phyloP scores from a whole-genome alignment of 257 asterid genomes.

The Solanum pimpinellifolium region DNA sequence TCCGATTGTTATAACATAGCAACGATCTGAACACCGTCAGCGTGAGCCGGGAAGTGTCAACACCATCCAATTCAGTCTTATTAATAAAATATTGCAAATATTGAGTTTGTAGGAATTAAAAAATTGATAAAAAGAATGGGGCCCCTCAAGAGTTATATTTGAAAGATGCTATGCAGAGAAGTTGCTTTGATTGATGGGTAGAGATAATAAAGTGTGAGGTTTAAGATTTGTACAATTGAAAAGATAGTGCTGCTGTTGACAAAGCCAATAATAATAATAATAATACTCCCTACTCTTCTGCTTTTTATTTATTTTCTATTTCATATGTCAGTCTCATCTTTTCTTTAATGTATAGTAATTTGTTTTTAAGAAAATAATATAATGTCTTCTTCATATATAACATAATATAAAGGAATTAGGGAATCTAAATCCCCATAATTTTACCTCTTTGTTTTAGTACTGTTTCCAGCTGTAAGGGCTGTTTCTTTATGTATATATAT shows the following conservation, averaged over 20 bases:
- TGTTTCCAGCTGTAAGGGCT: slow-evolving; percentile 38
- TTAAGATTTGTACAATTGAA: slow-evolving; percentile 6
- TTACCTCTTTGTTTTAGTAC: slow-evolving; percentile 56
- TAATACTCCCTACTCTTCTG: neutral
- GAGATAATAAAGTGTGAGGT: slow-evolving; percentile 4
- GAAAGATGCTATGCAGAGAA: slow-evolving; percentile 4
- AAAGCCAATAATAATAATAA: neutral
- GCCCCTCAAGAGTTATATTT: neutral
- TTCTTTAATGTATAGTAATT: slow-evolving; percentile 14
- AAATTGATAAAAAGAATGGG: too few species aligned
- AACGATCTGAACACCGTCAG: neutral
- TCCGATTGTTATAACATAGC: neutral
- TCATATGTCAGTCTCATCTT: slow-evolving; percentile 44
- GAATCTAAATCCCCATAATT: slow-evolving; percentile 43
- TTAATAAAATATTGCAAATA: neutral
- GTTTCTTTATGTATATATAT: neutral
- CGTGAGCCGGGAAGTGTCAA: neutral
- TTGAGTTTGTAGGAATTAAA: neutral
- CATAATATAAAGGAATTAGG: slow-evolving; percentile 37
- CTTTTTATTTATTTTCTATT: neutral
- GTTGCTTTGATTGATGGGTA: slow-evolving; percentile 1
- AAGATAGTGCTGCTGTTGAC: neutral
- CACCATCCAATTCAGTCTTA: neutral
- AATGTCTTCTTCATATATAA: neutral
- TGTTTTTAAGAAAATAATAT: neutral